A percentile compares a stretch with the other conserved stretches of the same genome.
Conservation (phyloP, 805 yeast species). For the Diddensiella santjacobensis region DNA sequence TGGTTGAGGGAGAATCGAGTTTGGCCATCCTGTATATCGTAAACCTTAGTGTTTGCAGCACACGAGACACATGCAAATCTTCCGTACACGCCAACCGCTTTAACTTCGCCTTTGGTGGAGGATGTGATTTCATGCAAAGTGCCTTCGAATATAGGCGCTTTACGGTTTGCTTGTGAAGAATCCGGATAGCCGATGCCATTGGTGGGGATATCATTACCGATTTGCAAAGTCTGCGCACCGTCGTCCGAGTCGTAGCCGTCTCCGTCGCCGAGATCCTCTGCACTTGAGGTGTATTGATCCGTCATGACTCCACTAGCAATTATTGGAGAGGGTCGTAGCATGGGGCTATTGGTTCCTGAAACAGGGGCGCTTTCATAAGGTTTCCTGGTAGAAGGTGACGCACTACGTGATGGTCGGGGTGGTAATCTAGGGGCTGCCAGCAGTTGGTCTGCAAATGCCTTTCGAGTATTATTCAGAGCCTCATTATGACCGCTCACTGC, state of each 20-base stretch:
- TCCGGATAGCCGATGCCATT: conserved; percentile 26
- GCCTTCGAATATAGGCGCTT: conserved; percentile 29
- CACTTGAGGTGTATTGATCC: not conserved
- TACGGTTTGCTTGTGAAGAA: conserved; percentile 31
- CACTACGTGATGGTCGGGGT: conserved; percentile 9
- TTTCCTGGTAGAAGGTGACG: conserved; percentile 3
- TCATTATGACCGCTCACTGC: not conserved
- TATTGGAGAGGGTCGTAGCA: not conserved
- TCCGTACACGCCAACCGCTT: conserved; percentile 23
- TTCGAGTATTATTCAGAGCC: not conserved
- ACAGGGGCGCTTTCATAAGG: not conserved
- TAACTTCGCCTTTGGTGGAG: conserved; percentile 23
- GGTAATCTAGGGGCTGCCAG: conserved; percentile 9
- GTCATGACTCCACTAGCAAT: not conserved
- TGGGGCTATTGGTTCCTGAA: not conserved
- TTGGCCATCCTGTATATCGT: conserved; percentile 24
- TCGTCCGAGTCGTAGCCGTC: not conserved
- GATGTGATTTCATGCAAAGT: conserved; percentile 22
- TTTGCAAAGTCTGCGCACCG: not conserved
- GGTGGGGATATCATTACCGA: not conserved
- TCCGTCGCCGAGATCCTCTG: not conserved
- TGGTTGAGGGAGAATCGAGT: conserved; percentile 25
- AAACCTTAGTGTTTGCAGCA: conserved; percentile 22
- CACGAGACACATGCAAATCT: conserved; percentile 22
- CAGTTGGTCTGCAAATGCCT: conserved; percentile 1